phyloP scores from a whole-genome alignment of 805 yeast genomes.

The Candida koratica region DNA sequence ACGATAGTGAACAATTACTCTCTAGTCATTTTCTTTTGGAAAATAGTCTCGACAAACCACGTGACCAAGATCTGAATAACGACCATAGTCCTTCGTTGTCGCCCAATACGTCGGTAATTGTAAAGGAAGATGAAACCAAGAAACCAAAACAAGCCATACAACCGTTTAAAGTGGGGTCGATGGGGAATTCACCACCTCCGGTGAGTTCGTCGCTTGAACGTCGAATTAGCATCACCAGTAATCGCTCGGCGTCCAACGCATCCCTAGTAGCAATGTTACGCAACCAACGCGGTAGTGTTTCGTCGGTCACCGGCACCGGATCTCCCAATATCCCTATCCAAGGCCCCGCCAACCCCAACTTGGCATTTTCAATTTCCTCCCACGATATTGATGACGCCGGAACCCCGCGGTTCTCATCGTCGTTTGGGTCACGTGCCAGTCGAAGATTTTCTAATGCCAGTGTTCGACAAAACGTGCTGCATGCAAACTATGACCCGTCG shows the following conservation, averaged over 20 bases:
- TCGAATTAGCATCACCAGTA: conserved; percentile 41
- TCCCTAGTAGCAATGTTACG: conserved; percentile 51
- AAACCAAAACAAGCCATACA: conserved; percentile 39
- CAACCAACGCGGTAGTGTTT: conserved; percentile 45
- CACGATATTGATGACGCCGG: conserved; percentile 34
- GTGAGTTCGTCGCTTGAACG: conserved; percentile 31
- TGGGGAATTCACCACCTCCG: conserved; percentile 42
- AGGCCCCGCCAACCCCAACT: conserved; percentile 13
- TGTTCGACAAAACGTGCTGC: conserved; percentile 24
- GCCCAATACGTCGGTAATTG: conserved; percentile 19
- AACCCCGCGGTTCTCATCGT: conserved; percentile 64
- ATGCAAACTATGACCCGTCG: conserved; percentile 20
- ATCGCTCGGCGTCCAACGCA: conserved; percentile 48
- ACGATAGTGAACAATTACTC: conserved; percentile 61
- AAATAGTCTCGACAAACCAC: neutral
- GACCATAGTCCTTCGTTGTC: conserved; percentile 19
- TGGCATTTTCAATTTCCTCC: conserved; percentile 38
- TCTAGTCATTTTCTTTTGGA: conserved; percentile 47
- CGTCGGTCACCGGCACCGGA: conserved; percentile 27
- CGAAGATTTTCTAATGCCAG: conserved; percentile 45
- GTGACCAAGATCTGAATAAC: neutral
- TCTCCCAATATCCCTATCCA: conserved; percentile 12
- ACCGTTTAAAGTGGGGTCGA: conserved; percentile 62
- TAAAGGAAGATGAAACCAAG: conserved; percentile 12
- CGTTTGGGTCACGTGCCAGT: conserved; percentile 62